These are phyloP conservation scores for Misopates orontium DNA, from an alignment of 257 asterid species.

Conservation along the genomic window DNA sequence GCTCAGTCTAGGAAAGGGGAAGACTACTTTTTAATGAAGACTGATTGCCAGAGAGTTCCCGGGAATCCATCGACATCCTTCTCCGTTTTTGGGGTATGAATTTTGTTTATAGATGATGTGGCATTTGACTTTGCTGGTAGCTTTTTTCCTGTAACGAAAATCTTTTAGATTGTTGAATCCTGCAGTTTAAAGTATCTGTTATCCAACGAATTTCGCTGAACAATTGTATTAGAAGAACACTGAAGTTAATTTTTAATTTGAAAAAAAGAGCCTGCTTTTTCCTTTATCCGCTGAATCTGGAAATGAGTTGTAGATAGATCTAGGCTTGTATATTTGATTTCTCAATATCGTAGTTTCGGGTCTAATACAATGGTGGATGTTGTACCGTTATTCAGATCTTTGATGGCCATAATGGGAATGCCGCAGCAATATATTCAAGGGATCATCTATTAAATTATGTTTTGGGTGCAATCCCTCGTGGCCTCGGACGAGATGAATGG, in stretches of 20 bases:
- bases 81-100: constrained; percentile 76
- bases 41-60: constrained; percentile 74
- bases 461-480: constrained; percentile 65
- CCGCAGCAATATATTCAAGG: constrained; percentile 70
- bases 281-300: too few species aligned
- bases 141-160: background rate
- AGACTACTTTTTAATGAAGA: constrained; percentile 64
- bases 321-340: too few species aligned
- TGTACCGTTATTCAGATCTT: constrained; percentile 47
- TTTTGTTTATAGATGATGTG: background rate
- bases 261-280: too few species aligned
- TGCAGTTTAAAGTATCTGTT: background rate
- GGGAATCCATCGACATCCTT: constrained; percentile 74
- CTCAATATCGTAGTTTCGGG: too few species aligned
- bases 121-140: background rate
- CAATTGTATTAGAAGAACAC: too few species aligned
- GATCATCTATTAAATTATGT: constrained; percentile 62
- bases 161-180: background rate
- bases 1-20: constrained; percentile 82
- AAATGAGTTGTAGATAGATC: too few species aligned
- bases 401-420: constrained; percentile 85
- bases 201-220: too few species aligned
- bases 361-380: too few species aligned
- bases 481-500: constrained; percentile 80
- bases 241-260: too few species aligned